phyloP scores from a whole-genome alignment of 495 filamentous ascomycete genomes.

The Penicillium odoratum region DNA sequence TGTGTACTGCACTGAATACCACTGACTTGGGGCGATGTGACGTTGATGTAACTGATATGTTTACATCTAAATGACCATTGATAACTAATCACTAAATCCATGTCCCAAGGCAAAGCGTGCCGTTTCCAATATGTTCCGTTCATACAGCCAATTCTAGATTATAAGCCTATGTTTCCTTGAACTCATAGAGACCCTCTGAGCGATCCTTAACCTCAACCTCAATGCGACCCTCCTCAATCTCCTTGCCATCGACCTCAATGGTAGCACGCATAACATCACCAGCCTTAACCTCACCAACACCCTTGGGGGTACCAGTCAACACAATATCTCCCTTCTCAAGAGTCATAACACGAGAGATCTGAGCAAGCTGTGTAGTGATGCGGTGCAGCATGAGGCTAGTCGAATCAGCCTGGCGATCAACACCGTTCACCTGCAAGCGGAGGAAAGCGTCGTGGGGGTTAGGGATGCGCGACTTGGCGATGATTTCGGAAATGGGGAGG shows the following conservation, averaged over 20 bases:
- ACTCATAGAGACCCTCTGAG: constrained; percentile 46
- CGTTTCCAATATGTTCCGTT: not conserved
- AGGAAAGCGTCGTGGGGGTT: constrained; percentile 88
- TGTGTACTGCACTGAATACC: no score
- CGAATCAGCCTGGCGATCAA: constrained; percentile 75
- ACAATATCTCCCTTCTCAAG: constrained; percentile 90
- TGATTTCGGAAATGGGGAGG: constrained; percentile 76
- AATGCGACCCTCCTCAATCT: constrained; percentile 82
- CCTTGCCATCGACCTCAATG: constrained; percentile 76
- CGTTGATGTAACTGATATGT: not conserved
- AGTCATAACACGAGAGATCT: constrained; percentile 93
- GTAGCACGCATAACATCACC: constrained; percentile 91
- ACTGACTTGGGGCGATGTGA: not conserved
- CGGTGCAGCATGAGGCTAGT: constrained; percentile 90
- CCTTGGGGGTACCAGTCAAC: constrained; percentile 94
- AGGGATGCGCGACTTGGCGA: constrained; percentile 72
- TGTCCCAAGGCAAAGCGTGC: not conserved
- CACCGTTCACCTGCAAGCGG: constrained; percentile 74
- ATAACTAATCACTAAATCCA: not conserved
- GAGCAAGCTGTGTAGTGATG: constrained; percentile 81
- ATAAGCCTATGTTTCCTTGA: constrained; percentile 41
- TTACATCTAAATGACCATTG: not conserved
- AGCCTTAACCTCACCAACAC: constrained; percentile 79
- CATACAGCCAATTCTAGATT: not conserved
- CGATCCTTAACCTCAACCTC: constrained; percentile 79